Conservation (phyloP, 2,329 filamentous ascomycete species). For the Parastagonospora nodorum region DNA sequence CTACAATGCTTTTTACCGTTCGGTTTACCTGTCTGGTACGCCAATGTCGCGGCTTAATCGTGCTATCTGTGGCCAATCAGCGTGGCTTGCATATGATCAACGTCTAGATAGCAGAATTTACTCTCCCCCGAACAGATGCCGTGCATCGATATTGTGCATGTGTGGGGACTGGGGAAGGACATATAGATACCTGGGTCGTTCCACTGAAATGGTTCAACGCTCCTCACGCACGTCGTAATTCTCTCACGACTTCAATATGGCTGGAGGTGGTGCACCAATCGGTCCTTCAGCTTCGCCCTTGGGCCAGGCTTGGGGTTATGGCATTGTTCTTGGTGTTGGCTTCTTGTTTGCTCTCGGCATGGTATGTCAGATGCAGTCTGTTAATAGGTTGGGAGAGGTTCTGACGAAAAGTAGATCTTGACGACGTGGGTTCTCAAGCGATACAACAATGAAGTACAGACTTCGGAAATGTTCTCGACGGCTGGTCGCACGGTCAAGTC, state of each 20-base stretch:
- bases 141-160: background rate
- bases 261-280: slow-evolving; percentile 31
- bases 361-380: slow-evolving; percentile 13
- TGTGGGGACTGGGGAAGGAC: slow-evolving; percentile 3
- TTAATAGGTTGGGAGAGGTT: background rate
- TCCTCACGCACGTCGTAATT: slow-evolving; percentile 1
- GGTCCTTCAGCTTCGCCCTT: slow-evolving; percentile 31
- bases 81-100: slow-evolving; percentile 1
- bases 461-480: slow-evolving; percentile 39
- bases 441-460: slow-evolving; percentile 38
- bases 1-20: slow-evolving; percentile 9
- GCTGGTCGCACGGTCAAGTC: slow-evolving; percentile 40
- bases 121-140: background rate
- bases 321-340: slow-evolving; percentile 39
- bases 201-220: slow-evolving; percentile 3
- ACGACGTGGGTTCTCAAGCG: slow-evolving; percentile 37
- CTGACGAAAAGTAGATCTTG: slow-evolving; percentile 19
- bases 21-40: background rate
- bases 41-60: background rate
- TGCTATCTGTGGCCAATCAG: slow-evolving; percentile 33
- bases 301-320: slow-evolving; percentile 40
- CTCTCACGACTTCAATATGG: slow-evolving; percentile 15
- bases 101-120: slow-evolving; percentile 18
- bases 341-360: slow-evolving; percentile 38
- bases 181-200: slow-evolving; percentile 25